Evolutionary conservation across 23 red algal species (phyloP).

Genomic region (Rhodosorus marinus): DNA sequence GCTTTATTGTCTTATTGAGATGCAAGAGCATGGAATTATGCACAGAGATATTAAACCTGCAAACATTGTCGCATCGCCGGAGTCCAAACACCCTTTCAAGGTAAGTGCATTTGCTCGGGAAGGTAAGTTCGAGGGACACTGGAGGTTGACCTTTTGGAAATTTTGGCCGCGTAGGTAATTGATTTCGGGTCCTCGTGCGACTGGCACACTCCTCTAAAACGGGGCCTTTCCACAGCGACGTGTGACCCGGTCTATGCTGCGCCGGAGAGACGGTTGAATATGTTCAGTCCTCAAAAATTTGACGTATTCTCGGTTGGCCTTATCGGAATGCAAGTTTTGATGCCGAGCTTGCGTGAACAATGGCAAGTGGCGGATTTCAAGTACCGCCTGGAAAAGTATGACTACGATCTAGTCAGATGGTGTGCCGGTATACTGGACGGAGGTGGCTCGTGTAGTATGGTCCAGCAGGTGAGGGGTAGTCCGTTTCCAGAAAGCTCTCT

Average conservation of each 20-base stretch:
- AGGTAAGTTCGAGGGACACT: too few species aligned
- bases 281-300: slow-evolving; percentile 21
- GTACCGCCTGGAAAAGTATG: slow-evolving; percentile 5
- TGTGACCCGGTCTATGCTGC: slow-evolving; percentile 56
- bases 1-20: slow-evolving; percentile 15
- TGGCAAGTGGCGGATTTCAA: slow-evolving; percentile 6
- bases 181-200: slow-evolving; percentile 53
- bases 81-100: too few species aligned
- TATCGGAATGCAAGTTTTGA: slow-evolving; percentile 22
- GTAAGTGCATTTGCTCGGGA: too few species aligned
- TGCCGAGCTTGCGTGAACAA: slow-evolving; percentile 8
- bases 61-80: slow-evolving; percentile 52
- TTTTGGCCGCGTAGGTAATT: slow-evolving; percentile 24
- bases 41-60: slow-evolving; percentile 64
- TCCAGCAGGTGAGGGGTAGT: too few species aligned
- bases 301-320: slow-evolving; percentile 70
- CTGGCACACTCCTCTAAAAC: slow-evolving; percentile 26
- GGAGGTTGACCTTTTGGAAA: slow-evolving; percentile 1
- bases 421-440: too few species aligned
- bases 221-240: slow-evolving; percentile 9
- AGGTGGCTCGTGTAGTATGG: too few species aligned
- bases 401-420: slow-evolving; percentile 11
- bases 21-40: slow-evolving; percentile 39
- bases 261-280: slow-evolving; percentile 18
- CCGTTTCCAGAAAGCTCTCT: too few species aligned